Conservation (phyloP, 768 basidiomycete genomes). For the Hericium rajendrae region DNA sequence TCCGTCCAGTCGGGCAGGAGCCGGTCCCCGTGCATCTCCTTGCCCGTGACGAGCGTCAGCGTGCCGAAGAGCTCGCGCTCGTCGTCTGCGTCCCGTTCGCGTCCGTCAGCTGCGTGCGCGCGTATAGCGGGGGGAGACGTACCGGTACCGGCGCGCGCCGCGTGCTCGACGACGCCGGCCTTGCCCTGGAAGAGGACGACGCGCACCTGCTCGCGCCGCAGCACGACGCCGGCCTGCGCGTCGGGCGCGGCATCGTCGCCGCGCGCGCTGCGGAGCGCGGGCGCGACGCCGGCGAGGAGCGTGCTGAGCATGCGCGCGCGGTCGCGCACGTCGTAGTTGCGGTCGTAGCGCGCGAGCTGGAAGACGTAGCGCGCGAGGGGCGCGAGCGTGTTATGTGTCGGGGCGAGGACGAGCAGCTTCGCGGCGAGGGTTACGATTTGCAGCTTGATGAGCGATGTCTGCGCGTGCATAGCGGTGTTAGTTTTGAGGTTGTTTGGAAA, state of each 20-base stretch:
- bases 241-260: constrained; percentile 27
- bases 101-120: background rate
- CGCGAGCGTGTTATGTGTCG: constrained; percentile 37
- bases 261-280: constrained; percentile 13
- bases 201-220: constrained; percentile 74
- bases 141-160: constrained; percentile 3
- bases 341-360: constrained; percentile 79
- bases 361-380: constrained; percentile 68
- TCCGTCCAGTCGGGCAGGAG: constrained; percentile 83
- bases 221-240: constrained; percentile 59
- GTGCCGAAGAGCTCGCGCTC: constrained; percentile 51
- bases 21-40: constrained; percentile 39
- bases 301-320: constrained; percentile 71
- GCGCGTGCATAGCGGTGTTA: background rate
- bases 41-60: constrained; percentile 50
- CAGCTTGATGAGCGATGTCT: constrained; percentile 66
- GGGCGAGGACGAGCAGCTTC: constrained; percentile 67
- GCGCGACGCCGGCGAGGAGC: constrained; percentile 48
- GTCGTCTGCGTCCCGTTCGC: constrained; percentile 15
- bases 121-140: background rate
- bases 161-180: constrained; percentile 31
- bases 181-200: constrained; percentile 78
- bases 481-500: background rate
- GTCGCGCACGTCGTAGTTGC: constrained; percentile 85
- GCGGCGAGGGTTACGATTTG: constrained; percentile 81